phyloP scores from a whole-genome alignment of 257 asterid species.

The Apocynum venetum region DNA sequence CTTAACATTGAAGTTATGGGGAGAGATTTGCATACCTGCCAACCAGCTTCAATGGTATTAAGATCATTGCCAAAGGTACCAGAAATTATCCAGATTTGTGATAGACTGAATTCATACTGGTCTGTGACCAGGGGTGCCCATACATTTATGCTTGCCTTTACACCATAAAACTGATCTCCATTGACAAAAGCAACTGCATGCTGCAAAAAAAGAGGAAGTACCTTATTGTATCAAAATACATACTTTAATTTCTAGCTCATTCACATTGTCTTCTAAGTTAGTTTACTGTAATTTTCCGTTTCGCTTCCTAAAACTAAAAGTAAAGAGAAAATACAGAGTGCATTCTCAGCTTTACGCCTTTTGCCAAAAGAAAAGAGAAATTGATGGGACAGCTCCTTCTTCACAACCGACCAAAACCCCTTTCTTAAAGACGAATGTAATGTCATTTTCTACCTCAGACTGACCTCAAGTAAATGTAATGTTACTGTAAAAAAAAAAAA shows the following conservation, averaged over 20 bases:
- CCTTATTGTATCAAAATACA: neutral
- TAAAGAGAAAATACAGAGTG: neutral
- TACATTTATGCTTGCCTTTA: conserved; percentile 87
- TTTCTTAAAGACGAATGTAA: neutral
- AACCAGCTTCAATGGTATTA: conserved; percentile 97
- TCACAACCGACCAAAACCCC: neutral
- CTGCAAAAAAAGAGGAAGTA: conserved; percentile 26
- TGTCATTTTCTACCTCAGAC: neutral
- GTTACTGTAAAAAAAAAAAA: neutral
- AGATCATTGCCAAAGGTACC: conserved; percentile 91
- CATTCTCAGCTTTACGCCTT: neutral
- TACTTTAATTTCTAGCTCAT: neutral
- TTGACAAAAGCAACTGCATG: conserved; percentile 93
- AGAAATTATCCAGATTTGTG: conserved; percentile 88
- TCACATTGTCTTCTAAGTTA: neutral
- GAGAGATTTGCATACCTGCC: conserved; percentile 59
- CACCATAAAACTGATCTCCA: conserved; percentile 83
- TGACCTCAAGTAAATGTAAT: neutral
- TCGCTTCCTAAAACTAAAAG: neutral
- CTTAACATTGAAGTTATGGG: neutral
- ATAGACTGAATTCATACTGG: conserved; percentile 81
- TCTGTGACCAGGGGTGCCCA: conserved; percentile 89
- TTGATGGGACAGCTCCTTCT: neutral
- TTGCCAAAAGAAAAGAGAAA: neutral
- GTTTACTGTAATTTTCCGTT: neutral